Evolutionary conservation across 768 basidiomycete species (phyloP), one percentile per base, ranked within the genome.

Genomic region (Boletales sp.): DNA sequence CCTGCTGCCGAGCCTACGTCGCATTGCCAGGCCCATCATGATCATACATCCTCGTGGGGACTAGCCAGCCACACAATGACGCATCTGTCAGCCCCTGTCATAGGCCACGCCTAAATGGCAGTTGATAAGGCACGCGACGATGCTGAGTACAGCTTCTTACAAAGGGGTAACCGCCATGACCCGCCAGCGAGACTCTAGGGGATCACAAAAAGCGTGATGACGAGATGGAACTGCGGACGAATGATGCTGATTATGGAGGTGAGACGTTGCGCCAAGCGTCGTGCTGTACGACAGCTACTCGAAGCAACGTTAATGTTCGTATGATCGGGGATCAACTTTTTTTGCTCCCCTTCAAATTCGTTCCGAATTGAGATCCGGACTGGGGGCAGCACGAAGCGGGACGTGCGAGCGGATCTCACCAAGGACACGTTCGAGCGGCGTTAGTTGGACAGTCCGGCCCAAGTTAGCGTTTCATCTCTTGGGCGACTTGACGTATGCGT

Each of bases 331-430:
- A 49, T 51, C 54, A 36, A 61, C 56, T 52, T 54, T 64, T 58
- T 40, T 25, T 17, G 36, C 36, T 37, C 10, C 38, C 47, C 47
- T 43, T 30, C 40, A 37, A 48, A 52, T 28, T 28, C 40, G 39
- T 19, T 47, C 51, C 55, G 53, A 53, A 48, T 49, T 50, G 57
- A 62, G 63, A 64, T 63, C 62, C 62, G 62, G 50, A 38, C 5
- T 32, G 10, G 19, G 38, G 43, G 31, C 33, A 13, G 35, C 18
- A 45, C 46, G 37, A 18, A 33, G 48, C 40, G 50, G 56, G 48
- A 64, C 52, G 48, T 62, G 63, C 55, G 61, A 49, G 47, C 62
- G 62, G 62, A 63, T 65, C 62, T 63, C 63, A n/a, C 56, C 56
- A 48, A 45, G 8, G 36, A 41, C 37, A 43, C 41, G 40, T 51